A percentile compares a stretch with the other conserved stretches of the same genome.
Evolutionary conservation across 1,139 yeast species (phyloP).

Genomic region (Blastobotrys raffinosifermentans): DNA sequence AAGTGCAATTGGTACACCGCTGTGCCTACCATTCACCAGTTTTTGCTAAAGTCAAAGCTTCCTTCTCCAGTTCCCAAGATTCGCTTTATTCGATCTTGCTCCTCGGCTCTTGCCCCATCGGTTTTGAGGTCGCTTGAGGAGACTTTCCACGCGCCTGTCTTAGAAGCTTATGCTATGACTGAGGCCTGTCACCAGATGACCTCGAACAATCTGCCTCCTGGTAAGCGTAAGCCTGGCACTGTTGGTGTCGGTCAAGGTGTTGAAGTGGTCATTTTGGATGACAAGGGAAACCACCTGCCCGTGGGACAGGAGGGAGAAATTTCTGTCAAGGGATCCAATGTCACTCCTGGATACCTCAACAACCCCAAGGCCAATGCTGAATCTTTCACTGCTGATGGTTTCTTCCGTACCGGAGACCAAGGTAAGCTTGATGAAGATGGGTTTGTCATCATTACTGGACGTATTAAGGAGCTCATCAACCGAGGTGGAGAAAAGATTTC

Average conservation of each 20-base stretch:
- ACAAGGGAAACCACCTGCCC: constrained; percentile 40
- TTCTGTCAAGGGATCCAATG: constrained; percentile 56
- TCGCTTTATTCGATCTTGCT: constrained; percentile 62
- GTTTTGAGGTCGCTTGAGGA: constrained; percentile 51
- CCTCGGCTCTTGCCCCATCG: constrained; percentile 60
- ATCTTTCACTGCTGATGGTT: constrained; percentile 50
- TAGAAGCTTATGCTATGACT: constrained; percentile 76
- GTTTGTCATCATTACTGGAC: constrained; percentile 53
- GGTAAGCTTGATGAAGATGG: constrained; percentile 57
- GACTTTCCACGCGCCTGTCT: constrained; percentile 54
- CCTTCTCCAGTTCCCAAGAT: constrained; percentile 49
- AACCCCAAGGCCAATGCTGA: constrained; percentile 62
- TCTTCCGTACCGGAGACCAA: constrained; percentile 70
- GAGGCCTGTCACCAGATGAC: constrained; percentile 71
- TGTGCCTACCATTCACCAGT: constrained; percentile 67
- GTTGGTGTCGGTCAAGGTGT: constrained; percentile 69
- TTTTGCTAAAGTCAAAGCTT: constrained; percentile 44
- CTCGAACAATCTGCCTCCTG: constrained; percentile 60
- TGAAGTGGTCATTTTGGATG: constrained; percentile 50
- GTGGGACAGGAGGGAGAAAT: constrained; percentile 58
- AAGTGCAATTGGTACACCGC: constrained; percentile 65
- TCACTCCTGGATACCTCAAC: constrained; percentile 64
- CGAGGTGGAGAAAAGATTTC: constrained; percentile 69
- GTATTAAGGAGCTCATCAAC: constrained; percentile 61
- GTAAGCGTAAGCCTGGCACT: constrained; percentile 57